A percentile compares a stretch with the other conserved stretches of the same genome.
Conservation (phyloP, 1,284 basidiomycete genomes). For the Ceraceosorus bombacis region DNA sequence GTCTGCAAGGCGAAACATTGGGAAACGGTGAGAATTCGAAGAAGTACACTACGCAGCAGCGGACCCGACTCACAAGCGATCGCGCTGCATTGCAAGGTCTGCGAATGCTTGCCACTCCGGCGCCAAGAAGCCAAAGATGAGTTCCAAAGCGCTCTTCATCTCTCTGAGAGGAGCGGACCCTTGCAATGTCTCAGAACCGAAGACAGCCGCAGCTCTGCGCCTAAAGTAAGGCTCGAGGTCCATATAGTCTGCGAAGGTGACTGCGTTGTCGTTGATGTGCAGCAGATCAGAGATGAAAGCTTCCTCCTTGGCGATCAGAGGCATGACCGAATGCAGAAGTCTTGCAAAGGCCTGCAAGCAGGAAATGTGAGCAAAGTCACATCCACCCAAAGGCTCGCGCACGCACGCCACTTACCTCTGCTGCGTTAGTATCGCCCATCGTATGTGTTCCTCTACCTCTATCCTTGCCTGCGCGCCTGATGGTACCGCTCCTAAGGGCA, state of each 20-base stretch:
- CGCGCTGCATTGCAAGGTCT: slow-evolving; percentile 67
- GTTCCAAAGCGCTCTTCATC: slow-evolving; percentile 64
- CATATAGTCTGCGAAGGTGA: slow-evolving; percentile 92
- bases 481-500: slow-evolving; percentile 24
- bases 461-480: background rate
- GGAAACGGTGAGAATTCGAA: background rate
- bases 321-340: slow-evolving; percentile 68
- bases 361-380: slow-evolving; percentile 2
- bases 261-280: slow-evolving; percentile 69
- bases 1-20: slow-evolving; percentile 53
- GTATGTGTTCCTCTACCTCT: background rate
- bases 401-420: background rate
- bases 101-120: slow-evolving; percentile 76
- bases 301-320: slow-evolving; percentile 71
- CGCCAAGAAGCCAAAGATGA: slow-evolving; percentile 88
- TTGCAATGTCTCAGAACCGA: slow-evolving; percentile 13
- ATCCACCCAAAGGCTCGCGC: too few species aligned
- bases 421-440: background rate
- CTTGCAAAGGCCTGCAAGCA: slow-evolving; percentile 62
- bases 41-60: background rate
- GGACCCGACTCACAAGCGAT: slow-evolving; percentile 61
- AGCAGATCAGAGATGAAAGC: slow-evolving; percentile 85
- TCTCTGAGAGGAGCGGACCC: slow-evolving; percentile 23
- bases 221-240: slow-evolving; percentile 88
- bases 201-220: slow-evolving; percentile 63